Evolutionary conservation across 2,329 filamentous ascomycete genomes (phyloP), one percentile per base, ranked within the genome.

Genomic region (Fusarium sp.): DNA sequence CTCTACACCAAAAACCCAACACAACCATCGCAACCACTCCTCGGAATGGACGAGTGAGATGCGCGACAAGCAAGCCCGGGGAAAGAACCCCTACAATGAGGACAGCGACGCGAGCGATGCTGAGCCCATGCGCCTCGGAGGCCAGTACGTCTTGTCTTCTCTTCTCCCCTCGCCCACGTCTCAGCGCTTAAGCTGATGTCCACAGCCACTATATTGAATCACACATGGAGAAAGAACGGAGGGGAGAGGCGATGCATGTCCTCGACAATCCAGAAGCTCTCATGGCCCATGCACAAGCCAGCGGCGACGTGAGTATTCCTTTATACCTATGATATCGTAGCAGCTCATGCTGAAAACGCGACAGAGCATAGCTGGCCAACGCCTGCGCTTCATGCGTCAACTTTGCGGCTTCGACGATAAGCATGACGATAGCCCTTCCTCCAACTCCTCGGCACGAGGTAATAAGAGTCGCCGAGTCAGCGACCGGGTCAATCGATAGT

Each of bases 21-120:
- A 74, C 89, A 87, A 55, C 39, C 34, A 63, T 47, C 30, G 26
- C 39, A 36, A 36, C 34, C 79, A 28, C 53, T 50, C 56, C 51
- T 47, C 67, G 56, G 65, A 68, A 50, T 84, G 86, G 74, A 85
- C 84, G 1, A 67, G 79, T 20, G 75, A 79, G 59, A 86, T 86
- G 84, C 84, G 85, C 70, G 86, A 89, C 73, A 81, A 81, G 7
- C 87, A 89, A 74, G 85, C 87, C 6, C 80, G 87, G 39, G 86
- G 86, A 50, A 87, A 87, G 70, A 82, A 88, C 62, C 84, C 85
- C 1, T 86, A 86, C 70, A 57, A 46, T 56, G 74, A 69, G n/a
- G 62, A 59, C 17, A 59, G 49, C 56, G 68, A 74, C 10, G 65
- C 69, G 21, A 72, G 70, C 51, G 70, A 70, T 14, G 34, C 49